Base-by-base conservation (phyloP, 1,139 yeast species). In the Zygosaccharomyces pseudobailii region DNA sequence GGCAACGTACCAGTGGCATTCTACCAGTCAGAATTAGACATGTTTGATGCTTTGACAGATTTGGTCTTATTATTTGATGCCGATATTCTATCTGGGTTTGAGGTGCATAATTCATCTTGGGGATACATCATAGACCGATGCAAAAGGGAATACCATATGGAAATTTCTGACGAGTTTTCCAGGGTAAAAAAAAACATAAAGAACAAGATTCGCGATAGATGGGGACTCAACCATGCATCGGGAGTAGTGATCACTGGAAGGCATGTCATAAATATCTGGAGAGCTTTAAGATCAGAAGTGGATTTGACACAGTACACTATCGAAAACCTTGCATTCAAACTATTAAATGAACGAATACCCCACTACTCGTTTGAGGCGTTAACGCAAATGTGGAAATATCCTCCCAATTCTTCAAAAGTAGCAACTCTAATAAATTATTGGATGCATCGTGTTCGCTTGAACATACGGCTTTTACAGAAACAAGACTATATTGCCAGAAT, bases 161-260 rank as follows among this genome's bases (percentile, higher is more conserved):
- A 87, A 56, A 58, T 88, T n/a, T 67, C 71, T 19, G 65, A 65
- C 1, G 72, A 74, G 40, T 62, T 83, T 1, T 76, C 87, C 0
- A 65, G 92, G 43, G 82, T 80, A 1, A 66, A 61, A 1, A 58
- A 53, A 35, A 75, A 75, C 40, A 71, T 75, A 42, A 74, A 73
- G 43, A 82, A 79, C 28, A 82, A 78, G 59, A 65, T 74, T 40
- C 81, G 82, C 3, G 95, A 87, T 59, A 69, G 81, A 34, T 88
- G 95, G 94, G 96, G 96, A 0, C 80, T 78, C 52, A 79, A 85
- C 0, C 92, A 86, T 61, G 86, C 95, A 0, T 78, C 96, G 0
- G 79, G 78, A 3, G 74, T 87, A 22, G 69, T 66, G 40, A 73
- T 90, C 1, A 76, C 82, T 21, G 98, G 98, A 0, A 68, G 98